Base-by-base conservation (phyloP, 768 basidiomycete genomes). In the Tephrocybe sp. region DNA sequence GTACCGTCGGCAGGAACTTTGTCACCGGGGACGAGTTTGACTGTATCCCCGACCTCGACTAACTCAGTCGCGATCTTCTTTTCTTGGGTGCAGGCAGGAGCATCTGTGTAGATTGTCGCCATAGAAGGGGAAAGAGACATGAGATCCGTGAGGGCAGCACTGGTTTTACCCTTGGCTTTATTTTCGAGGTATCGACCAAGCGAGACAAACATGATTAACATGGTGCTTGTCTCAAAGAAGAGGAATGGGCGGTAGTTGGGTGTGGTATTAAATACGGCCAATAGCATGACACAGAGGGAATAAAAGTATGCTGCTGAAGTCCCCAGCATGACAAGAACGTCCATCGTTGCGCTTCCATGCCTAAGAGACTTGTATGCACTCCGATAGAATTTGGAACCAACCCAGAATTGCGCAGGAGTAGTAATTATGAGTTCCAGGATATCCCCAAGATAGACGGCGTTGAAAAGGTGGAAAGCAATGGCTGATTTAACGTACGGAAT, bases 221-320 rank as follows among this genome's bases (percentile, higher is more conserved):
- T 98, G 16, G 97, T 97, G 62, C 92, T 97, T 1, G 97, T 98
- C 70, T 99, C 97, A 72, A 98, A 98, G 71, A 98, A 98, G 37
- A 93, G 79, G 64, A 87, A 80, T 1, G 97, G 96, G 16, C 82
- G 86, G 63, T 78, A 91, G 35, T 77, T 77, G 0, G 86, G 77
- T 9, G 86, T 80, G 4, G 75, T 67, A 60, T 84, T 83, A 67
- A 86, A 77, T 3, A 76, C 64, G 5, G 91, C 87, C 42, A 72
- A 71, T 52, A 90, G 36, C 74, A 99, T 78, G 38, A 79, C 69
- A 52, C 82, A 68, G 21, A 93, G 52, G 1, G 96, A 98, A 69
- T 98, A 99, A 57, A 86, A 76, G 65, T 96, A 98, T 7, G 97
- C 91, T 0, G 96, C 87, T 0, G 92, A 89, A 4, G 96, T 98